phyloP scores from a whole-genome alignment of 2,329 filamentous ascomycete genomes.

The Emmonsiellopsis sp. region DNA sequence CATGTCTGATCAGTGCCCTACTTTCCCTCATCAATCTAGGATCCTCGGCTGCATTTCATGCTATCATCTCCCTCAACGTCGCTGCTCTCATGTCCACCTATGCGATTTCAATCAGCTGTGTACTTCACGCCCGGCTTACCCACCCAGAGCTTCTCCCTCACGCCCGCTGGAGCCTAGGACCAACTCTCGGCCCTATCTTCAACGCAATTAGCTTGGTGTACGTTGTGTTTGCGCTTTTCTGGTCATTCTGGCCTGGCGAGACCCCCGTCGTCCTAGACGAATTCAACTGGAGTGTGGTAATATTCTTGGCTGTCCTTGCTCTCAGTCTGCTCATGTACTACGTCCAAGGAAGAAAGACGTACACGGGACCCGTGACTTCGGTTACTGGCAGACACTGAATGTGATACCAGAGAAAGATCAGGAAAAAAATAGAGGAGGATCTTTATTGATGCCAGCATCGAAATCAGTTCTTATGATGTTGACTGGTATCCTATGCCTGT shows the following conservation, averaged over 20 bases:
- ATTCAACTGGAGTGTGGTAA: slow-evolving; percentile 27
- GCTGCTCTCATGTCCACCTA: slow-evolving; percentile 33
- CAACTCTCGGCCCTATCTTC: slow-evolving; percentile 19
- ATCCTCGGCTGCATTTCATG: slow-evolving; percentile 32
- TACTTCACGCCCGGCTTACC: slow-evolving; percentile 34
- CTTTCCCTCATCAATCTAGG: slow-evolving; percentile 40
- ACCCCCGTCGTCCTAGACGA: slow-evolving; percentile 2
- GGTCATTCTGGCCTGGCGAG: slow-evolving; percentile 11
- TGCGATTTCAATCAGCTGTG: slow-evolving; percentile 38
- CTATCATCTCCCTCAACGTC: slow-evolving; percentile 31
- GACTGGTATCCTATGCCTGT: neutral
- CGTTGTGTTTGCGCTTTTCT: slow-evolving; percentile 9
- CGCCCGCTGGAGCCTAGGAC: slow-evolving; percentile 39
- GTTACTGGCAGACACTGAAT: slow-evolving; percentile 1
- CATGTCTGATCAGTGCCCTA: slow-evolving; percentile 22
- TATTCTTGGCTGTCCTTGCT: slow-evolving; percentile 32
- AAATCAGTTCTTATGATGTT: neutral
- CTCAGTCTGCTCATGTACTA: slow-evolving; percentile 33
- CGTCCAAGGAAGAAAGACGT: slow-evolving; percentile 21
- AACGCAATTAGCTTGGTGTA: slow-evolving; percentile 10
- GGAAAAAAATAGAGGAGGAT: too few relatives aligned
- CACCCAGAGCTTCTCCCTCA: slow-evolving; percentile 36
- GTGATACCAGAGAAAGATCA: too few relatives aligned
- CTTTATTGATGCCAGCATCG: neutral
- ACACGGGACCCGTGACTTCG: slow-evolving; percentile 18